These are phyloP conservation scores for Xylariaceae sp. DNA, from an alignment of 2,329 filamentous ascomycete genomes.

Conservation along the genomic window DNA sequence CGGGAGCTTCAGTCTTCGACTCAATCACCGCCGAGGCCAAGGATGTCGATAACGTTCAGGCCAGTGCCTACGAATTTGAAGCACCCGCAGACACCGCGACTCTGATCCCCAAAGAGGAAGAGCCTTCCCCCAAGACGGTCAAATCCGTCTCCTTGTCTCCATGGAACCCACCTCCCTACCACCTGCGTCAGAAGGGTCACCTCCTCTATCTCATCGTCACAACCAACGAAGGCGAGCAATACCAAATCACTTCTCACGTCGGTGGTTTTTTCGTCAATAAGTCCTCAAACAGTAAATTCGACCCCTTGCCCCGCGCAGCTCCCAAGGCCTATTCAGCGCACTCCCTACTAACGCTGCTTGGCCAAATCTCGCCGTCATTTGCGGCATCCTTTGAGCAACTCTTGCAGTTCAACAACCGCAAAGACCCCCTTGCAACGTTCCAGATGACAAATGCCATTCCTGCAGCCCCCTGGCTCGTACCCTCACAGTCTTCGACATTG, in stretches of 20 bases:
- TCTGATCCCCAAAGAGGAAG: constrained; percentile 66
- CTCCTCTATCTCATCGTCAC: constrained; percentile 85
- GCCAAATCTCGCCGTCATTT: constrained; percentile 81
- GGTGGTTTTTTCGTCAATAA: constrained; percentile 98
- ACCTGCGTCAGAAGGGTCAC: constrained; percentile 87
- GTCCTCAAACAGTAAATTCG: constrained; percentile 91
- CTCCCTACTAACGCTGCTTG: constrained; percentile 79
- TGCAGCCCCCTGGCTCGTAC: constrained; percentile 86
- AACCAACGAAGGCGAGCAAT: constrained; percentile 92
- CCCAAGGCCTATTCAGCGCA: constrained; percentile 80
- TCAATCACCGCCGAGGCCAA: constrained; percentile 55
- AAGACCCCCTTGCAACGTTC: constrained; percentile 88
- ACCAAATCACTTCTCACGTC: constrained; percentile 88
- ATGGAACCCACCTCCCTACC: constrained; percentile 95
- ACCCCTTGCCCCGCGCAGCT: constrained; percentile 75
- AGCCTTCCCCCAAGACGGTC: constrained; percentile 79
- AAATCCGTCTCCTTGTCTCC: constrained; percentile 85
- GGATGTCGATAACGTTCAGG: constrained; percentile 37
- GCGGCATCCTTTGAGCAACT: constrained; percentile 70
- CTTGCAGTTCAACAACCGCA: constrained; percentile 79
- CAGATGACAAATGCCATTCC: constrained; percentile 95
- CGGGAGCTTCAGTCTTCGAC: constrained; percentile 85
- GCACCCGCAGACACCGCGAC: constrained; percentile 64
- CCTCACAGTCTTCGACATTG: constrained; percentile 61
- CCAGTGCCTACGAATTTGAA: constrained; percentile 68